Evolutionary conservation across 176 grass and related monocot species (phyloP).

Genomic region (Eleusine indica): DNA sequence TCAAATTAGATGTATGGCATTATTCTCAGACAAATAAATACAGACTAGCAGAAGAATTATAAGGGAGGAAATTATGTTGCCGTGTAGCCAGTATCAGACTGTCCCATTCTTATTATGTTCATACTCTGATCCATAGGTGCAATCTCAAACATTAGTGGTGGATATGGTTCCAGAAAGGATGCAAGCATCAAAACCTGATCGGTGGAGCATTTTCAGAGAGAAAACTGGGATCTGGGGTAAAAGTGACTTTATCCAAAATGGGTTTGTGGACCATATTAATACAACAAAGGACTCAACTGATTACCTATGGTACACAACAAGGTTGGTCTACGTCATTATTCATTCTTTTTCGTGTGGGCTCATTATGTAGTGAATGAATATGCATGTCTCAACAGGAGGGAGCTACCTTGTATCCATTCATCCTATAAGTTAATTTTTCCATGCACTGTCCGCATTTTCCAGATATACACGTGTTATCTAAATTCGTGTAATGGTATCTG

Average conservation of each 20-base stretch:
- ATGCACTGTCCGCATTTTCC: neutral
- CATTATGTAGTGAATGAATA: conserved; percentile 11
- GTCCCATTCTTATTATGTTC: neutral
- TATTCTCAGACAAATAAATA: conserved; percentile 35
- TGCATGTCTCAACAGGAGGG: conserved; percentile 8
- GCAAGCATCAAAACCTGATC: conserved; percentile 44
- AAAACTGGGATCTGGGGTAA: conserved; percentile 77
- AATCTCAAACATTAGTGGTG: conserved; percentile 64
- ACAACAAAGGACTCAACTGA: conserved; percentile 97
- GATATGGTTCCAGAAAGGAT: conserved; percentile 73
- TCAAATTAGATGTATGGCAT: neutral
- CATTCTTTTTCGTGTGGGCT: conserved; percentile 25
- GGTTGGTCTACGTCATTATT: conserved; percentile 47
- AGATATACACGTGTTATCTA: conserved; percentile 27
- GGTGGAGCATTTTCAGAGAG: conserved; percentile 75
- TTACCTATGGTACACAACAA: conserved; percentile 96
- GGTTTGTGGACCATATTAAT: conserved; percentile 95
- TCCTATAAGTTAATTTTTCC: conserved; percentile 35
- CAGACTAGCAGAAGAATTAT: neutral
- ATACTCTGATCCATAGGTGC: conserved; percentile 56
- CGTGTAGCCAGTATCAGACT: neutral
- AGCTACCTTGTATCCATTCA: conserved; percentile 17
- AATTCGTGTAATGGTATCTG: conserved; percentile 18
- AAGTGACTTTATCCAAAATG: conserved; percentile 59
- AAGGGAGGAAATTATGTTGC: neutral